Base-by-base conservation (phyloP, 2,329 filamentous ascomycete species). In the Hymenoscyphus albidus region DNA sequence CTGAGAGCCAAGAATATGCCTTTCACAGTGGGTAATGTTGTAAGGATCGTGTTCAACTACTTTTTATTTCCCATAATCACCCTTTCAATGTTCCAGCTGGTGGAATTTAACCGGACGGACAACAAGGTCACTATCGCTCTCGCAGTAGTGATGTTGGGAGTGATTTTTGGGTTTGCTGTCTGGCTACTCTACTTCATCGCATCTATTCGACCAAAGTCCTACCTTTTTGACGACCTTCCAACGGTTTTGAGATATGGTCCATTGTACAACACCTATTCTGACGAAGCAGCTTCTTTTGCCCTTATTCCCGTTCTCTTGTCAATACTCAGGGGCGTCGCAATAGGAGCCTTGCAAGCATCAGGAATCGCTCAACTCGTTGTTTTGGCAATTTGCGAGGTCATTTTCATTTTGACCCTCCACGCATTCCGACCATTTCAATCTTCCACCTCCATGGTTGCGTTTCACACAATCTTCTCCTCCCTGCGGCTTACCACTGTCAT, bases 251-350 rank as follows among this genome's bases (percentile, higher is more conserved):
- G 92, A 0, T 98, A 97, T 72, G 95, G 95, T 0, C 92, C 95
- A 5, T 81, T 99, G 7, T 99, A 99, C 78, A 99, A 99, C 78
- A 99, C 95, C 0, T 98, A 96, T 76, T 95, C 91, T 31, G 95
- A 99, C 76, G 91, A 94, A 75, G 92, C 93, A 0, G 92, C 94
- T 7, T 88, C 92, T 0, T 99, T 96, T 76, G 93, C 94, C 6
- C 83, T 97, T 54, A 88, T 97, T 22, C 93, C 94, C 0, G 87
- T 97, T 16, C 80, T 96, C 40, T 81, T 98, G 65, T 96, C 90
- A 4, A 88, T 96, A 74, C 80, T 97, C 65, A 89, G 94, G 40
- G 94, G 93, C 64, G 88, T 98, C 69, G 92, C 93, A 22, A 91
- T 99, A 70, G 95, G 95, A 38, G 95, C 93, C 18, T 88, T 98